A percentile compares a stretch with the other conserved stretches of the same genome.
These are phyloP conservation scores for Penicillium sp. DNA, from an alignment of 2,329 filamentous ascomycete genomes.

Conservation along the genomic window DNA sequence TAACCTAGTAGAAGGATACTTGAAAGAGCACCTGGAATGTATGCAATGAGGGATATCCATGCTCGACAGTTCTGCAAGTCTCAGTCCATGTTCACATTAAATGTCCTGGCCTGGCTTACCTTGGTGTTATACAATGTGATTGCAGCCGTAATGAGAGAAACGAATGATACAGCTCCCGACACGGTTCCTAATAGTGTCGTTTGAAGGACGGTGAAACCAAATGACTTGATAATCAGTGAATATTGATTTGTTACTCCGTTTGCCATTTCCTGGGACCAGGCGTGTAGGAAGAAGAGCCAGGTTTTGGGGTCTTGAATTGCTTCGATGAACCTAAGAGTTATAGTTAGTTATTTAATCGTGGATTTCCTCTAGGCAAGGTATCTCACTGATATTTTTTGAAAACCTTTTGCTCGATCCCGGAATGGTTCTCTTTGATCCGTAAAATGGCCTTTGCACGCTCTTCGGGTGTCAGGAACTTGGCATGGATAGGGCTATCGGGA, in stretches of 20 bases:
- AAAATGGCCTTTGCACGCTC: constrained; percentile 38
- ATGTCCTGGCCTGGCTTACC: constrained; percentile 15
- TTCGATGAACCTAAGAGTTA: constrained; percentile 27
- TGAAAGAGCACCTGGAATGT: constrained; percentile 39
- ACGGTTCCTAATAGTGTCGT: constrained; percentile 25
- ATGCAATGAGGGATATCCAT: constrained; percentile 32
- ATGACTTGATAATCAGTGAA: constrained; percentile 48
- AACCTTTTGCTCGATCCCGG: constrained; percentile 39
- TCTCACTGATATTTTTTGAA: constrained; percentile 34
- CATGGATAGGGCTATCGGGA: constrained; percentile 35
- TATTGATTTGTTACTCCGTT: constrained; percentile 45
- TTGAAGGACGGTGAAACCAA: constrained; percentile 41
- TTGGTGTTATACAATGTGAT: constrained; percentile 31
- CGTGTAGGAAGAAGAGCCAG: constrained; percentile 39
- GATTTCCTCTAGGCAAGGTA: accelerated
- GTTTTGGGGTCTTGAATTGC: constrained; percentile 36
- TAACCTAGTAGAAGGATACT: constrained; percentile 36
- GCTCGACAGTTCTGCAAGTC: constrained; percentile 11
- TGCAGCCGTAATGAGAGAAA: constrained; percentile 31
- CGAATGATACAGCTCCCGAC: constrained; percentile 29
- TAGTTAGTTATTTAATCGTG: not conserved
- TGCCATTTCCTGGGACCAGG: constrained; percentile 39
- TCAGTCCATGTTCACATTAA: not conserved
- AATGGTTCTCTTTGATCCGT: constrained; percentile 39
- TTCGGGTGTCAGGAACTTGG: constrained; percentile 33